A percentile compares a stretch with the other conserved stretches of the same genome.
phyloP scores from a whole-genome alignment of 106 monocot species.

The Cymbidium sinense region DNA sequence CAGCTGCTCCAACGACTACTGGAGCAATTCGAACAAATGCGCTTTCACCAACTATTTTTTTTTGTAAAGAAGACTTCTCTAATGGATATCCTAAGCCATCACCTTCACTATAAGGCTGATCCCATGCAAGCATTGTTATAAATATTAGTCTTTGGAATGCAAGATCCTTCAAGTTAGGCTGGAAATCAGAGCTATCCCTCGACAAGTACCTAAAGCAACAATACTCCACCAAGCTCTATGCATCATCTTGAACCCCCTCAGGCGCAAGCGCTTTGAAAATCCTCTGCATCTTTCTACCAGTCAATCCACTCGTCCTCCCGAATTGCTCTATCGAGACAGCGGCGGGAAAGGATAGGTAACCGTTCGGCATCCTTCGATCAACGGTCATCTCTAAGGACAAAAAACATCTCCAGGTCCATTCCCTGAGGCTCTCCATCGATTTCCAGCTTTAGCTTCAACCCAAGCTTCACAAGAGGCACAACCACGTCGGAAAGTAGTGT shows the following conservation, averaged over 20 bases:
- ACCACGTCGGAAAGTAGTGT: too few relatives aligned
- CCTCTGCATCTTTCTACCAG: constrained; percentile 81
- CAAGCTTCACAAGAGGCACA: too few relatives aligned
- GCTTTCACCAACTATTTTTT: too few relatives aligned
- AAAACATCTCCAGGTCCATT: constrained; percentile 39
- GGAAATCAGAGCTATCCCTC: constrained; percentile 68
- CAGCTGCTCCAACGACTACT: too few relatives aligned
- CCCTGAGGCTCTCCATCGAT: constrained; percentile 17
- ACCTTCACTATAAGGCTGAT: too few relatives aligned
- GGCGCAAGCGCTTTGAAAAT: too few relatives aligned
- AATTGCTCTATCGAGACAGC: constrained; percentile 84
- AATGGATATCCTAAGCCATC: too few relatives aligned
- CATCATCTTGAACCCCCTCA: constrained; percentile 57
- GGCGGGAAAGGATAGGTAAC: constrained; percentile 53
- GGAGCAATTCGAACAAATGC: too few relatives aligned
- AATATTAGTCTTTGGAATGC: too few relatives aligned
- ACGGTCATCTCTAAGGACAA: constrained; percentile 74
- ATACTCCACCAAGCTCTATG: constrained; percentile 75
- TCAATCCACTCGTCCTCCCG: constrained; percentile 86
- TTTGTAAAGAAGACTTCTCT: too few relatives aligned
- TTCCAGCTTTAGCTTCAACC: not conserved
- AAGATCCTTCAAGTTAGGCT: constrained; percentile 87
- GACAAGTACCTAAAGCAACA: constrained; percentile 88
- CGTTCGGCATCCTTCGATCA: constrained; percentile 43
- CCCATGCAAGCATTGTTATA: too few relatives aligned